Evolutionary conservation across 2,329 filamentous ascomycete genomes (phyloP), one percentile per base, ranked within the genome.

Genomic region (Sclerotiophoma versabilis): DNA sequence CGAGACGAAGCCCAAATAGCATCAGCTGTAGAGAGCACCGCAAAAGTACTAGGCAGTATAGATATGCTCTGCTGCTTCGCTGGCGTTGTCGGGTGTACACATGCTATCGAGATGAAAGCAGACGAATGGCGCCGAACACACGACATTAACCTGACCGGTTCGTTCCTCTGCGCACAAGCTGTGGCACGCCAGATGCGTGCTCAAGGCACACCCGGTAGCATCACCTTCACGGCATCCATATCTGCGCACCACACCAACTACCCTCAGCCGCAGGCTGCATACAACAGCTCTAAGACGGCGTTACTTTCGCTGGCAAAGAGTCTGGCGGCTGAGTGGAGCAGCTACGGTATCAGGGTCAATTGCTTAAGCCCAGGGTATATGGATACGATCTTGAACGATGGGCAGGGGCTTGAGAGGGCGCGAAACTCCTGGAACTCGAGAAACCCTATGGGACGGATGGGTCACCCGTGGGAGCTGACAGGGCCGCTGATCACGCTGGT

Each of bases 311-410:
- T 92, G 61, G 86, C 84, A 43, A 84, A 81, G 59, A 86, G 80
- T 29, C 74, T 92, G 14, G 89, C 89, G 0, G 88, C 86, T 0
- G 90, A 93, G 72, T 92, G 89, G 89, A 87, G 86, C 1, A 75
- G 78, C 1, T 82, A 87, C 68, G 89, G 90, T 0, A 90, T 93
- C 56, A 76, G 87, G 2, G 86, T 89, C 5, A 92, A 93, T 63
- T 84, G 80, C 15, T 80, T 93, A 37, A 86, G 82, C 32, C 90
- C 90, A 0, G 89, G 89, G 0, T 92, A 92, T 63, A 91, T 92
- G 85, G 88, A 91, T 64, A 91, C 88, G 0, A 83, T 90, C 11
- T 74, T 92, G 41, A 92, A 91, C 65, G 86, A 86, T 54, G 87
- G 87, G 0, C 80, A 82, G 7, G 84, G 83, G 0, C 69, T 90